Evolutionary conservation across 257 asterid species (phyloP).

Genomic region (Solanum megistacrolobum): DNA sequence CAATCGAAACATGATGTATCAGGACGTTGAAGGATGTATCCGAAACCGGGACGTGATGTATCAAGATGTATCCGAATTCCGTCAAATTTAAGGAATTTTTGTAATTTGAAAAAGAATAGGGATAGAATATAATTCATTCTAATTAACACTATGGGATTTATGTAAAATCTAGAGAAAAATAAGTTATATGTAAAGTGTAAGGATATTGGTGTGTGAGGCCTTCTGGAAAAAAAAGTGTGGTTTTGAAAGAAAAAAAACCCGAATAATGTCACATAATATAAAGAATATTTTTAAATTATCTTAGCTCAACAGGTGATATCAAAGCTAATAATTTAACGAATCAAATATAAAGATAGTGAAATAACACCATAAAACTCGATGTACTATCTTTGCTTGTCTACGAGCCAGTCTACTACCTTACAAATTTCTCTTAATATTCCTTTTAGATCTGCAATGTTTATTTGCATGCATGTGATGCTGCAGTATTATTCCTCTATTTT

Average conservation of each 20-base stretch:
- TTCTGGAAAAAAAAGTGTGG: not conserved
- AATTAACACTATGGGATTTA: too few species aligned
- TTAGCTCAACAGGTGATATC: too few species aligned
- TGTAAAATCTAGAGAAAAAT: not conserved
- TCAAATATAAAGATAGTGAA: not conserved
- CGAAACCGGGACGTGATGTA: rapidly evolving
- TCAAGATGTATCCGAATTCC: too few species aligned
- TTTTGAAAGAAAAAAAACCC: not conserved
- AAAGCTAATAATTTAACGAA: not conserved
- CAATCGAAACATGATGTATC: rapidly evolving
- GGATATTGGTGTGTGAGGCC: not conserved
- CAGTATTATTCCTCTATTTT: not conserved
- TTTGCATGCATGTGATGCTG: not conserved
- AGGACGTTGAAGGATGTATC: too few species aligned
- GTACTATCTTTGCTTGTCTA: not conserved
- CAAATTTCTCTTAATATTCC: not conserved
- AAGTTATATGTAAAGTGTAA: not conserved
- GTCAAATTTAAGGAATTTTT: too few species aligned
- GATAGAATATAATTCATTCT: rapidly evolving
- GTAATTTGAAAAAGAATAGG: too few species aligned
- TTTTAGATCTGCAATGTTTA: not conserved
- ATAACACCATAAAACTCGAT: not conserved
- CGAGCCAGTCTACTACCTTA: not conserved
- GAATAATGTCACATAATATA: too few species aligned
- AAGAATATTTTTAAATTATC: too few species aligned